Base-by-base conservation (phyloP, 2,329 filamentous ascomycete species). In the Escovopsis sp. region DNA sequence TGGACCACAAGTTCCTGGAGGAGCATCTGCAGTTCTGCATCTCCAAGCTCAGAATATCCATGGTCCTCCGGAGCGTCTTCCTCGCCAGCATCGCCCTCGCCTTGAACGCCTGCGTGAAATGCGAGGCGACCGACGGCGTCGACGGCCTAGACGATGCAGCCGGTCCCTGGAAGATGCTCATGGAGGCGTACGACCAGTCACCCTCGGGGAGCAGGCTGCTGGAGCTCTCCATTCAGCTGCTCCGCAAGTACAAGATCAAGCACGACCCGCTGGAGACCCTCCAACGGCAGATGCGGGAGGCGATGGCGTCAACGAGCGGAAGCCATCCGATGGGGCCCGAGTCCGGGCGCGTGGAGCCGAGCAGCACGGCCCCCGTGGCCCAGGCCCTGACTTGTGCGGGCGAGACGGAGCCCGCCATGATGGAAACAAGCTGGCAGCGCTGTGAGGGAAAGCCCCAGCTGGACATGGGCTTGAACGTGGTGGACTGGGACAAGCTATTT, bases 401-500 rank as follows among this genome's bases (percentile, higher is more conserved):
- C 18, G 49, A 51, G 7, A 35, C 35, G 3, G 45, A 48, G 6
- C 39, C 44, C 23, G 44, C 49, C 12, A 49, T 49, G 12, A 47
- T 57, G 6, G 56, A 57, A 26, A 49, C 52, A 36, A 50, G 52
- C 36, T 51, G 54, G 50, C 51, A 52, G 8, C 48, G 49, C 33
- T 42, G 59, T 1, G 55, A 56, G 26, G 51, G 52, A 0, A 51
- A 52, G 15, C 28, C 28, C 6, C 28, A 30, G 28, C 6, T 30
- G 28, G 28, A 30, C 28, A 55, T 58, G 51, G 53, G 59, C n/a
- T 39, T 62, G 19, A 56, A 61, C 36, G 51, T 50, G 6, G 57
- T 62, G 47, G 58, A 62, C 38, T 62, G 59, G 57, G 58, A 61
- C 34, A 53, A 52, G 36, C 42, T 62, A 12, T 53, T 62, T 40